Evolutionary conservation across 305 asterid species (phyloP).

Genomic region (Fraxinus latifolia): DNA sequence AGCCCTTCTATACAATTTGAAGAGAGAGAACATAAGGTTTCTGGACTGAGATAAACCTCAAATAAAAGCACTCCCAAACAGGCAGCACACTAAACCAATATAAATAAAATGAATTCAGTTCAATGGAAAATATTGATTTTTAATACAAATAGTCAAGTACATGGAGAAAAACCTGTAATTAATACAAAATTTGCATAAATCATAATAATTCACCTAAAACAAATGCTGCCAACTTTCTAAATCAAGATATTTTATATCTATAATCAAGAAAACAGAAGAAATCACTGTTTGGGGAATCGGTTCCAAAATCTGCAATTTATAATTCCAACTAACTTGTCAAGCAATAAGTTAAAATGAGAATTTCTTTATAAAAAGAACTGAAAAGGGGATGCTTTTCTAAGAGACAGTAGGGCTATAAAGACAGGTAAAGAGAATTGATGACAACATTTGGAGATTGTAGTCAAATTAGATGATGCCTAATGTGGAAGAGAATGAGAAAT

Average conservation of each 20-base stretch:
- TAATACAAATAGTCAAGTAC: constrained; percentile 8
- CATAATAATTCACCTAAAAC: constrained; percentile 20
- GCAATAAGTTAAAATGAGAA: constrained; percentile 17
- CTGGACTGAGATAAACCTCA: neutral
- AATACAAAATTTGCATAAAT: neutral
- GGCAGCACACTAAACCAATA: neutral
- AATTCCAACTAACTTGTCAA: constrained; percentile 16
- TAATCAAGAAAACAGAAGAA: constrained; percentile 14
- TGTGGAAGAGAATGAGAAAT: constrained; percentile 13
- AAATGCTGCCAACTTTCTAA: constrained; percentile 13
- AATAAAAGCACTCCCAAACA: constrained; percentile 4
- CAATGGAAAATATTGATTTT: neutral
- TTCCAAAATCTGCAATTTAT: constrained; percentile 8
- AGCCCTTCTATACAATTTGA: neutral
- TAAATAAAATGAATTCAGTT: neutral
- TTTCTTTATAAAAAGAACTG: neutral
- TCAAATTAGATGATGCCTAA: constrained; percentile 25
- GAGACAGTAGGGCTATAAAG: constrained; percentile 11
- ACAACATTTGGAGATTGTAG: constrained; percentile 5
- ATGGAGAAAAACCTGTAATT: neutral
- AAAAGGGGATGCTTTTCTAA: neutral
- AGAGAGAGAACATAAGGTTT: constrained; percentile 12
- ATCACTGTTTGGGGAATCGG: constrained; percentile 6
- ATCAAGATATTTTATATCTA: constrained; percentile 23
- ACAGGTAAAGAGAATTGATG: constrained; percentile 17